Conservation (phyloP, 1,284 basidiomycete genomes). For the Leccinum subfulvum region DNA sequence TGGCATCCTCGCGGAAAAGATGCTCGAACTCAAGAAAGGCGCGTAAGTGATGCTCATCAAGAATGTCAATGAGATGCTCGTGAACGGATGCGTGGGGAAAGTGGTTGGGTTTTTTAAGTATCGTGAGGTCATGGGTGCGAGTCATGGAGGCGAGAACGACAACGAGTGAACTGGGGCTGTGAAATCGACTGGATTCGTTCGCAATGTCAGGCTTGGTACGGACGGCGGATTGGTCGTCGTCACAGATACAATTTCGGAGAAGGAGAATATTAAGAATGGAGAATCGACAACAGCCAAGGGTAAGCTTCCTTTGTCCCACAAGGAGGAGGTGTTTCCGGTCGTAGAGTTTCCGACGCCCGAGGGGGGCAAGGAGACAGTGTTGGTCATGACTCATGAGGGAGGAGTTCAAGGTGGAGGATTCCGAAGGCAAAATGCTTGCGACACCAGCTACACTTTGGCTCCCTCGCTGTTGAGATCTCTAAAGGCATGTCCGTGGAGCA, state of each 20-base stretch:
- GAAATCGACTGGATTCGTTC: slow-evolving; percentile 29
- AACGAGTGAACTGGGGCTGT: slow-evolving; percentile 16
- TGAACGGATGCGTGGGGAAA: slow-evolving; percentile 72
- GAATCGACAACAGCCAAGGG: slow-evolving; percentile 3
- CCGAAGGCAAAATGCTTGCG: slow-evolving; percentile 66
- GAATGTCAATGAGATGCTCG: slow-evolving; percentile 65
- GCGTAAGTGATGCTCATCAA: slow-evolving; percentile 73
- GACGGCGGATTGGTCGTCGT: slow-evolving; percentile 8
- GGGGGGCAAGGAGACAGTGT: slow-evolving; percentile 42
- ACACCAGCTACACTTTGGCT: too few relatives aligned
- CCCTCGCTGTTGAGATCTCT: too few relatives aligned
- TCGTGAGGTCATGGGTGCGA: slow-evolving; percentile 19
- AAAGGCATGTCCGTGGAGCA: too few relatives aligned
- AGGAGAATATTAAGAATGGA: slow-evolving; percentile 17
- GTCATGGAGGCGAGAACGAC: slow-evolving; percentile 17
- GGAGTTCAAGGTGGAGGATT: slow-evolving; percentile 66
- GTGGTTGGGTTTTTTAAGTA: slow-evolving; percentile 46
- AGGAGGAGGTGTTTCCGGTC: slow-evolving; percentile 50
- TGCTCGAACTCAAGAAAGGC: slow-evolving; percentile 54
- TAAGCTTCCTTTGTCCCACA: slow-evolving; percentile 13
- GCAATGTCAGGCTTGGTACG: slow-evolving; percentile 16
- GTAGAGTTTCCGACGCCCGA: slow-evolving; percentile 57
- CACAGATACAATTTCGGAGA: slow-evolving; percentile 1
- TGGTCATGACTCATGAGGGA: slow-evolving; percentile 64
- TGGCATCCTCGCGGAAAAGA: slow-evolving; percentile 51